Base-by-base conservation (phyloP, 176 grass and related monocot genomes). In the Triticum timopheevii region DNA sequence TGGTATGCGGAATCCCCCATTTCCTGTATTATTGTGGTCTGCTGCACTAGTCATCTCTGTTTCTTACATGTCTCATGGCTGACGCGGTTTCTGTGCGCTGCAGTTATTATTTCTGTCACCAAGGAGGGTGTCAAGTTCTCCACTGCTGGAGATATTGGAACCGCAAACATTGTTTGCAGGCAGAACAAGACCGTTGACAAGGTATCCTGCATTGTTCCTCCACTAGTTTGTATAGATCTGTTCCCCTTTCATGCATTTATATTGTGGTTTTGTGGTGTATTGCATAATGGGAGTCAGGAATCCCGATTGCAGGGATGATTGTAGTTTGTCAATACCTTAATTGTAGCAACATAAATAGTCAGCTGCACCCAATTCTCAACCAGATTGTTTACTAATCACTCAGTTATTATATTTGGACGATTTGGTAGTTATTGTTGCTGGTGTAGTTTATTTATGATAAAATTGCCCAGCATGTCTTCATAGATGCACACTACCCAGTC, bases 121-220 rank as follows among this genome's bases (percentile, higher is more conserved):
- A 98, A 98, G 87, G 93, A 98, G 71, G 96, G 96, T 0, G 96
- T 98, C 35, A 98, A 98, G 76, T 98, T 98, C 80, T 98, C 96
- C 12, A 94, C 96, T 5, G 92, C 96, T 17, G 96, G 96, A 68
- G 96, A 98, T 16, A 98, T 96, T 74, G 96, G 93, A 34, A 96
- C 86, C 20, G 96, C 96, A 16, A 98, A 98, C 61, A 96, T 98
- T 24, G 93, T 98, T 13, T 95, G 93, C 84, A 91, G 96, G 76
- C 96, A 98, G 75, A 98, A 98, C 78, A 95, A 94, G 80, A 98
- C 93, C 23, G 85, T 96, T 20, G 96, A 98, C 44, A 98, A 98
- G 93, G 93, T 98, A 92, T 27, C 24, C 61, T 31, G 9, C 20
- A 8, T 44, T 59, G 17, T 19, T 50, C 3, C 22, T 4, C 36